Conservation (phyloP, 1,284 basidiomycete genomes). For the Calocybe gambosa region DNA sequence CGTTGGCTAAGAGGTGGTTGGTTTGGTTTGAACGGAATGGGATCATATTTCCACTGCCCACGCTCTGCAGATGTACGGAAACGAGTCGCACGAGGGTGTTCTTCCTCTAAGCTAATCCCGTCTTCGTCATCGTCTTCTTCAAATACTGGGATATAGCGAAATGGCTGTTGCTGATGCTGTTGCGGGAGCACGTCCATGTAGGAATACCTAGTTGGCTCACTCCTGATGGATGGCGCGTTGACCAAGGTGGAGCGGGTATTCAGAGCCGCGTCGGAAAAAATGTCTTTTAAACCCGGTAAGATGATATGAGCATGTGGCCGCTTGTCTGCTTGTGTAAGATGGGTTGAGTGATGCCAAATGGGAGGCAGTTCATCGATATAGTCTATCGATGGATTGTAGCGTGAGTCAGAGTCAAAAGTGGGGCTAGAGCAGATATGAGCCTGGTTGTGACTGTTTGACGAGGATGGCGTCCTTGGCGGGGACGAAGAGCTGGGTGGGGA, state of each 20-base stretch:
- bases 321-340: slow-evolving; percentile 12
- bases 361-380: slow-evolving; percentile 22
- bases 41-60: slow-evolving; percentile 46
- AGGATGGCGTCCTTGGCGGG: slow-evolving; percentile 30
- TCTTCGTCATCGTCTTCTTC: slow-evolving; percentile 22
- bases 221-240: slow-evolving; percentile 9
- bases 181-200: no score
- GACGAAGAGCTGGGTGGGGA: slow-evolving; percentile 33
- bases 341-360: slow-evolving; percentile 18
- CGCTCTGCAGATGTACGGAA: slow-evolving; percentile 48
- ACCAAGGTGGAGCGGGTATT: slow-evolving; percentile 21
- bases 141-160: slow-evolving; percentile 19
- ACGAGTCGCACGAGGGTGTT: slow-evolving; percentile 34
- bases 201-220: not conserved
- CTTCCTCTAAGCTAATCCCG: slow-evolving; percentile 21
- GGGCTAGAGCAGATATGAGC: slow-evolving; percentile 33
- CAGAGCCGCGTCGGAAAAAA: slow-evolving; percentile 17
- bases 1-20: slow-evolving; percentile 20
- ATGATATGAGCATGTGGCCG: slow-evolving; percentile 14
- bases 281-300: slow-evolving; percentile 19
- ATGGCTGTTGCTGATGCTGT: slow-evolving; percentile 4
- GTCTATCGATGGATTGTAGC: slow-evolving; percentile 15
- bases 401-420: slow-evolving; percentile 18
- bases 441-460: slow-evolving; percentile 20
- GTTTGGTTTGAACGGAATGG: slow-evolving; percentile 26